Evolutionary conservation across 208 protist species (phyloP).

Genomic region (Acanthamoeba healyi): DNA sequence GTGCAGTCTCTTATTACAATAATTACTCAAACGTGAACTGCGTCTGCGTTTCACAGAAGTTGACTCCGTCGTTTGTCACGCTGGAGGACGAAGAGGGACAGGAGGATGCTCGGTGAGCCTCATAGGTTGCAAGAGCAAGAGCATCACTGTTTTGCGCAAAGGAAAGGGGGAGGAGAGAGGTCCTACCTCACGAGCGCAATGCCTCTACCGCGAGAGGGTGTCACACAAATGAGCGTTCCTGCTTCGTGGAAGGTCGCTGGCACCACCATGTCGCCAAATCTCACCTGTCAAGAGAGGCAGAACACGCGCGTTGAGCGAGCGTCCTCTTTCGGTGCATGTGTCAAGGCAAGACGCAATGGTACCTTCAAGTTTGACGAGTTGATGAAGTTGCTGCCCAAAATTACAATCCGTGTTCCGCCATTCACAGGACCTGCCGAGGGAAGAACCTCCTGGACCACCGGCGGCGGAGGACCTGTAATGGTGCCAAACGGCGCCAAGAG

Average conservation of each 20-base stretch:
- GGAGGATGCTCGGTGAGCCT: background rate
- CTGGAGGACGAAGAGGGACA: background rate
- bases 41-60: constrained; percentile 79
- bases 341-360: no score
- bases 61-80: constrained; percentile 78
- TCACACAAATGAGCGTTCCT: constrained; percentile 82
- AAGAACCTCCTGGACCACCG: constrained; percentile 81
- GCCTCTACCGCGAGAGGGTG: constrained; percentile 43
- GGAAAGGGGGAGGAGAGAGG: background rate
- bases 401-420: constrained; percentile 80
- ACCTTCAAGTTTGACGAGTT: constrained; percentile 81
- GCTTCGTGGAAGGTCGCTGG: constrained; percentile 80
- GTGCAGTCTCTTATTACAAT: background rate
- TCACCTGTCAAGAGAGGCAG: constrained; percentile 27
- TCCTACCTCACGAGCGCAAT: constrained; percentile 58
- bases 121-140: no score
- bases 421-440: constrained; percentile 65
- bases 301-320: no score
- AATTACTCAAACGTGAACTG: constrained; percentile 73
- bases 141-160: background rate
- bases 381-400: constrained; percentile 85
- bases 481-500: no score
- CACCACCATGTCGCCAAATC: constrained; percentile 71
- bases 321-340: no score
- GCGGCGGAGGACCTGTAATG: constrained; percentile 78